A percentile compares a stretch with the other conserved stretches of the same genome.
Conservation (phyloP, 2,329 filamentous ascomycete species). For the Stylonectria norvegica region DNA sequence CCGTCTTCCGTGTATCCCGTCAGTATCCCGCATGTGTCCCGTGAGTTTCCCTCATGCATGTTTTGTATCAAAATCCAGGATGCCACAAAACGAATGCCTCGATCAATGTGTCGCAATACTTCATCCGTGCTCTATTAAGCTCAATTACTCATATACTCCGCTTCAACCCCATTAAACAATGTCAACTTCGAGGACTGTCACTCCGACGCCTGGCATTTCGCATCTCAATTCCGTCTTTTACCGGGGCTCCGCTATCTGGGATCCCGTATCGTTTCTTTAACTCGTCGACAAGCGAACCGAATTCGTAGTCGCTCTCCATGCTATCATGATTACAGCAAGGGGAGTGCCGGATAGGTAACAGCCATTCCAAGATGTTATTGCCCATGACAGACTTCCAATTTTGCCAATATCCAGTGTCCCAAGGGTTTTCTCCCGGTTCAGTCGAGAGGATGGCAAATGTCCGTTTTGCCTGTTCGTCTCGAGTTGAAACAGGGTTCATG, state of each 20-base stretch:
- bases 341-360: conserved; percentile 71
- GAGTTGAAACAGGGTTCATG: conserved; percentile 19
- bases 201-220: conserved; percentile 8
- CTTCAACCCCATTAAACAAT: conserved; percentile 11
- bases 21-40: no score
- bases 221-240: conserved; percentile 19
- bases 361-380: conserved; percentile 66
- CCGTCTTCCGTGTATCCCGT: no score
- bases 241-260: conserved; percentile 7
- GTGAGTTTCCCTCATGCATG: no score
- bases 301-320: conserved; percentile 62
- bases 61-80: no score
- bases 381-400: conserved; percentile 86
- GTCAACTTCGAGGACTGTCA: conserved; percentile 14
- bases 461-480: conserved; percentile 51
- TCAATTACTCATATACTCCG: no score
- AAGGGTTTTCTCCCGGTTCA: conserved; percentile 75
- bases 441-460: conserved; percentile 79
- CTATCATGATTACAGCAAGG: conserved; percentile 70
- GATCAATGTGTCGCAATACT: not conserved
- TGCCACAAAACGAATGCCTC: no score
- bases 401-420: conserved; percentile 65
- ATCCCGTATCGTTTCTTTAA: conserved; percentile 45
- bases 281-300: conserved; percentile 59
- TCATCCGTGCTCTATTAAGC: not conserved